Evolutionary conservation across 805 yeast species (phyloP), one percentile per base, ranked within the genome.

Genomic region (Ogataea naganishii): DNA sequence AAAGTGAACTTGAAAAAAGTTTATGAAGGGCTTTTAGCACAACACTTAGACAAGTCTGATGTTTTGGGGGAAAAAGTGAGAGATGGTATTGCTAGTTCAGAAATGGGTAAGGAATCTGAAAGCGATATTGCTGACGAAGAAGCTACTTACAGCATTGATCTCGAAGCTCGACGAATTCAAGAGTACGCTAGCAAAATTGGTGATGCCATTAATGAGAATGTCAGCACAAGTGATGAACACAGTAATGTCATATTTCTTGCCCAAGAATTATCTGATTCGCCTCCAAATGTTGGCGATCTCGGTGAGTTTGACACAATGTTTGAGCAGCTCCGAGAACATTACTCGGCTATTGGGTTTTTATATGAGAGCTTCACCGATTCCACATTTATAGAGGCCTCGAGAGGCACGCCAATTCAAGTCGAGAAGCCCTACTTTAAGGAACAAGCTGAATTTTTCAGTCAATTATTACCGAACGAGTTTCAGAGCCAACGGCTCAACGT

Each of bases 241-340:
- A 40, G 43, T 3, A 33, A 31, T 6, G 23, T 26, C 13, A 27
- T 40, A 14, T 47, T 51, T 7, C 20, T 31, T 13, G 30, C 27
- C 11, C 24, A 26, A 10, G 30, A 9, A 9, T 26, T 19, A 13
- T 14, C 13, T 17, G 24, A 14, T 13, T 11, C 16, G 21, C 14
- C 32, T 14, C 4, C 11, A 12, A 10, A 18, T n/a, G 26, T 53
- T 3, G 23, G 30, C 4, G 49, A 51, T 17, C 26, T 49, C 7
- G 35, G 30, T 2, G 64, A 58, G 30, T 31, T 59, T 15, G 60
- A 57, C 29, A 43, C 50, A 11, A 58, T 60, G 64, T 20, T 60
- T 14, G 37, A 38, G 9, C 64, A 58, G 30, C 30, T 56, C 25
- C 40, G 40, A 13, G 27, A 29, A n/a, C 47, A 46, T 26, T 55